Evolutionary conservation across 495 filamentous ascomycete genomes (phyloP), one percentile per base, ranked within the genome.

Genomic region (Aspergillus incahuasiensis): DNA sequence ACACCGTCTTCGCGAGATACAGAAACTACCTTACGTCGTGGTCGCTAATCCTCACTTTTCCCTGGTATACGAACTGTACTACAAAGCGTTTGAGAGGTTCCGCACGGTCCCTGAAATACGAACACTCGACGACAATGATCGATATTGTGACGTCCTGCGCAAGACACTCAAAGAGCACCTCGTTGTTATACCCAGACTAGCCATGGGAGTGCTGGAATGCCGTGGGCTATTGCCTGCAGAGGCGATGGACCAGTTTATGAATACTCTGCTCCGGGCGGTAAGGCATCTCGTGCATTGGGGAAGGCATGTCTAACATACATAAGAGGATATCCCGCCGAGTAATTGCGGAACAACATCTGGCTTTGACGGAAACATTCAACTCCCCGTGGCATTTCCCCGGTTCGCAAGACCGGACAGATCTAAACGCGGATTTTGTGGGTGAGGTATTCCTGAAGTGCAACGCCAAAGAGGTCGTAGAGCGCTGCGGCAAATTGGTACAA

Each of bases 301-400:
- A 40, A 39, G 25, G 15, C 38, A 46, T 39, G 21, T 13, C 48
- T 59, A 21, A 42, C 40, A 46, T n/a, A 8, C 45, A 35, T 22
- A n/a, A 95, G 87, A 82, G 94, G 53, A 98, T 98, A 52, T 96
- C 91, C 28, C 86, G 94, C 47, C 85, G 94, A 35, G 92, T 97
- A 48, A 99, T 99, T 64, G 94, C 92, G 34, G 94, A 99, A 71
- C 94, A 97, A 61, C 94, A 99, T 63, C 81, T 99, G 24, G 90
- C 94, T 6, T 79, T 99, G n/a, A 96, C 91, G 13, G 92, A 97
- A 62, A 97, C 91, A 8, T 97, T 96, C 75, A 85, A 95, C 66
- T 88, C 88, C 0, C 88, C 88, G 12, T 95, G 89, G 84, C 91
- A 96, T 77, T 96, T 91, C 54, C 89, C 90, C 12, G 82, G 89